These are phyloP conservation scores for Penicillium vulpinum DNA, from an alignment of 2,329 filamentous ascomycete species.

Conservation along the genomic window DNA sequence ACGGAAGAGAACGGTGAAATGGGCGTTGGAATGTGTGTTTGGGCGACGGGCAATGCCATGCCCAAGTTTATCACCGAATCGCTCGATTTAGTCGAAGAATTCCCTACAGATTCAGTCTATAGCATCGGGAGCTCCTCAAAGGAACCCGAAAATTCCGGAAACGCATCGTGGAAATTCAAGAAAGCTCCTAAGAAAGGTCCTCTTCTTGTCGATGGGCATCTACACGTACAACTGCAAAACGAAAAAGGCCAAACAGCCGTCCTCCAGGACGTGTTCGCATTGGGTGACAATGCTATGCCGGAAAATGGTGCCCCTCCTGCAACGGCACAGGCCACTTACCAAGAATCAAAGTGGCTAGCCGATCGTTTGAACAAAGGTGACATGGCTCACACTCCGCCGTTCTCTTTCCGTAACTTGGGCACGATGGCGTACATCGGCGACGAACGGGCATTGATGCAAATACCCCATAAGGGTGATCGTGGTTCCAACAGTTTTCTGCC, in stretches of 20 bases:
- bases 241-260: slow-evolving; percentile 40
- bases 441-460: slow-evolving; percentile 58
- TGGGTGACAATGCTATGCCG: slow-evolving; percentile 59
- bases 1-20: slow-evolving; percentile 60
- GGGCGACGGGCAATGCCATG: slow-evolving; percentile 49
- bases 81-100: slow-evolving; percentile 32
- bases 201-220: slow-evolving; percentile 57
- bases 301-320: slow-evolving; percentile 56
- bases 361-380: slow-evolving; percentile 56
- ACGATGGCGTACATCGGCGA: slow-evolving; percentile 62
- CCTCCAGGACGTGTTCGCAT: slow-evolving; percentile 55
- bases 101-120: slow-evolving; percentile 33
- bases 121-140: slow-evolving; percentile 22
- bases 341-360: slow-evolving; percentile 60
- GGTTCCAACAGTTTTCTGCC: slow-evolving; percentile 32
- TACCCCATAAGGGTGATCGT: slow-evolving; percentile 33
- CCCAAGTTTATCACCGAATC: slow-evolving; percentile 33
- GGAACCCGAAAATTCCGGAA: slow-evolving; percentile 9
- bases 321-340: slow-evolving; percentile 60
- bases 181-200: slow-evolving; percentile 50
- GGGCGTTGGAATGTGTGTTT: slow-evolving; percentile 61
- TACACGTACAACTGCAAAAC: slow-evolving; percentile 56
- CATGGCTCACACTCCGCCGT: slow-evolving; percentile 36
- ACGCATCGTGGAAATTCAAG: slow-evolving; percentile 50
- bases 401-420: slow-evolving; percentile 59